These are phyloP conservation scores for Plasmodium berghei DNA, from an alignment of 169 alveolate species.

Conservation along the genomic window DNA sequence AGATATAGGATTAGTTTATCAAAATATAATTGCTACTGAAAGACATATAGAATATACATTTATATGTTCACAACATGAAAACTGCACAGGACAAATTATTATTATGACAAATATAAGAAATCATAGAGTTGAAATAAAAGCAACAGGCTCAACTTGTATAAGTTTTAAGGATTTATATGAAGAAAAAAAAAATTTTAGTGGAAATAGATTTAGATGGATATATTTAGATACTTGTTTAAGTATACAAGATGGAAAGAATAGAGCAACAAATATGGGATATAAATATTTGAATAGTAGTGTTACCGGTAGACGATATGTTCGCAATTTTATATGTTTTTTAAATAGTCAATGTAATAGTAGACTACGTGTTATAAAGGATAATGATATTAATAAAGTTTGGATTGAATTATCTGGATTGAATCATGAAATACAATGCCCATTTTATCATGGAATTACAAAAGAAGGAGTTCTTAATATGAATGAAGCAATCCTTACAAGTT, in stretches of 20 bases:
- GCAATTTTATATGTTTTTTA: slow-evolving; percentile 39
- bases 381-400: slow-evolving; percentile 20
- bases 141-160: slow-evolving; percentile 21
- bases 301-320: slow-evolving; percentile 37
- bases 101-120: not conserved
- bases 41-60: not conserved
- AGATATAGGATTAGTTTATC: not conserved
- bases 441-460: not conserved
- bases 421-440: slow-evolving; percentile 31
- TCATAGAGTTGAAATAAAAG: slow-evolving; percentile 2
- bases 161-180: slow-evolving; percentile 15
- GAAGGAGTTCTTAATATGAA: not conserved
- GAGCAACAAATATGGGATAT: slow-evolving; percentile 46
- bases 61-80: slow-evolving; percentile 13
- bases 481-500: not conserved
- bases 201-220: slow-evolving; percentile 19
- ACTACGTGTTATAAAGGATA: slow-evolving; percentile 12
- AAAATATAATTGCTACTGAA: not conserved
- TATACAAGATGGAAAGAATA: slow-evolving; percentile 23
- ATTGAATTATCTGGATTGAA: slow-evolving; percentile 19
- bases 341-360: slow-evolving; percentile 33
- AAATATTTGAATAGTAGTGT: slow-evolving; percentile 41
- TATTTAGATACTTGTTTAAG: slow-evolving; percentile 13
- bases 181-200: not conserved
- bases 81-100: slow-evolving; percentile 3